phyloP scores from a whole-genome alignment of 192 early-diverging fungal species.

The Umbelopsis isabellina region DNA sequence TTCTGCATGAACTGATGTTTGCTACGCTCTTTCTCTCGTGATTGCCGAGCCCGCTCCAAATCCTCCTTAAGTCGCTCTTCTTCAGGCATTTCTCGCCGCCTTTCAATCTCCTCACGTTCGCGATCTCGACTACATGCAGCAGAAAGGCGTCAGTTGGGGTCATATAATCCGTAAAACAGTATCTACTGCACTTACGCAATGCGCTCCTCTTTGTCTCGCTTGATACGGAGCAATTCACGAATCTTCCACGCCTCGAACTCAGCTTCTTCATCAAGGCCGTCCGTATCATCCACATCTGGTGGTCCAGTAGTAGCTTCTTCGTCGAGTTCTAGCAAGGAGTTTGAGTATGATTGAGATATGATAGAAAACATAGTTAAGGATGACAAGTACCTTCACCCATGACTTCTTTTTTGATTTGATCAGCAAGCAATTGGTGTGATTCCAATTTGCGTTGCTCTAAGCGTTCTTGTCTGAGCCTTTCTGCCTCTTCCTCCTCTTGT shows the following conservation, averaged over 20 bases:
- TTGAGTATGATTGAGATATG: not conserved
- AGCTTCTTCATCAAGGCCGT: constrained; percentile 83
- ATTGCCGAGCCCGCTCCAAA: constrained; percentile 59
- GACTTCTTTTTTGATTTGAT: constrained; percentile 67
- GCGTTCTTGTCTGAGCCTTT: constrained; percentile 51
- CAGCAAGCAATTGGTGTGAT: constrained; percentile 77
- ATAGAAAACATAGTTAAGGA: not conserved
- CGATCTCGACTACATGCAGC: constrained; percentile 55
- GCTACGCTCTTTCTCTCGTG: constrained; percentile 63
- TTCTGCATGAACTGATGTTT: constrained; percentile 70
- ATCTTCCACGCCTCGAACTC: constrained; percentile 93
- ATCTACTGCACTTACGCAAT: constrained; percentile 53
- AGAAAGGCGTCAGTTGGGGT: not conserved
- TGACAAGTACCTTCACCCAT: constrained; percentile 48
- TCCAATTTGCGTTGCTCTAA: constrained; percentile 70
- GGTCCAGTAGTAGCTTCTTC: constrained; percentile 20
- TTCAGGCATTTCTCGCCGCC: constrained; percentile 81
- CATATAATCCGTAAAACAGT: not conserved
- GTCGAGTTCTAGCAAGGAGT: not conserved
- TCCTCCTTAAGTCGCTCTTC: constrained; percentile 77
- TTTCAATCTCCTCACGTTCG: constrained; percentile 81
- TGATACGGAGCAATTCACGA: constrained; percentile 86
- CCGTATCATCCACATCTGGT: constrained; percentile 86
- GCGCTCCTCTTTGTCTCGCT: constrained; percentile 81
- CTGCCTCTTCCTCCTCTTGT: constrained; percentile 61